phyloP scores from a whole-genome alignment of 306 rosid species.

The Prinsepia uniflora region DNA sequence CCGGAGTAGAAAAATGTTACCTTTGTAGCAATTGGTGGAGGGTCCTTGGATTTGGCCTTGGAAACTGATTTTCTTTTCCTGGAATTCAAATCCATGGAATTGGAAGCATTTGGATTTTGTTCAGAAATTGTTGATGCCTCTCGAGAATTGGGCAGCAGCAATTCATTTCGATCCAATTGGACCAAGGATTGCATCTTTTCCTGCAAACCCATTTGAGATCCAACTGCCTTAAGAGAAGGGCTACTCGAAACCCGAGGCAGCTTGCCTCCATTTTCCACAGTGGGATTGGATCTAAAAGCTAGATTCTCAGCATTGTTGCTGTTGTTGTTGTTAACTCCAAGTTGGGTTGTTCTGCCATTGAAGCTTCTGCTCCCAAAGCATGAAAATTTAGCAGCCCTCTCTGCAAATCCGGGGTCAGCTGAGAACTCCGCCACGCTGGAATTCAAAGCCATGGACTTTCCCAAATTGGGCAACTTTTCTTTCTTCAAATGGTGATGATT shows the following conservation, averaged over 20 bases:
- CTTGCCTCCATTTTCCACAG: constrained; percentile 35
- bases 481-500: constrained; percentile 29
- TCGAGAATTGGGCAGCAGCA: constrained; percentile 40
- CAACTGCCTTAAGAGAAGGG: constrained; percentile 61
- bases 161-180: constrained; percentile 28
- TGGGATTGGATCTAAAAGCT: constrained; percentile 33
- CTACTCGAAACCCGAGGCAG: constrained; percentile 68
- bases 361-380: constrained; percentile 89
- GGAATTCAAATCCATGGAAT: constrained; percentile 41
- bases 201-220: constrained; percentile 45
- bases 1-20: constrained; percentile 19
- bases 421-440: constrained; percentile 62
- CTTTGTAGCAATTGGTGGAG: constrained; percentile 29
- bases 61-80: constrained; percentile 71
- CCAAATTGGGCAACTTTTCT: constrained; percentile 32
- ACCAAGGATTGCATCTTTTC: constrained; percentile 36
- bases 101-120: constrained; percentile 38
- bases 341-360: constrained; percentile 47
- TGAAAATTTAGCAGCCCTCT: constrained; percentile 85
- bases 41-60: constrained; percentile 60
- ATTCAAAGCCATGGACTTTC: constrained; percentile 46
- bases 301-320: constrained; percentile 26
- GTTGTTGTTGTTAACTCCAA: constrained; percentile 33
- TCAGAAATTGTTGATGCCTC: constrained; percentile 72
- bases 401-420: constrained; percentile 87